Percentiles rank a stretch among this genome's conserved stretches.
These are phyloP conservation scores for Mortierella alpina DNA, from an alignment of 192 early-diverging fungal species.

Conservation along the genomic window DNA sequence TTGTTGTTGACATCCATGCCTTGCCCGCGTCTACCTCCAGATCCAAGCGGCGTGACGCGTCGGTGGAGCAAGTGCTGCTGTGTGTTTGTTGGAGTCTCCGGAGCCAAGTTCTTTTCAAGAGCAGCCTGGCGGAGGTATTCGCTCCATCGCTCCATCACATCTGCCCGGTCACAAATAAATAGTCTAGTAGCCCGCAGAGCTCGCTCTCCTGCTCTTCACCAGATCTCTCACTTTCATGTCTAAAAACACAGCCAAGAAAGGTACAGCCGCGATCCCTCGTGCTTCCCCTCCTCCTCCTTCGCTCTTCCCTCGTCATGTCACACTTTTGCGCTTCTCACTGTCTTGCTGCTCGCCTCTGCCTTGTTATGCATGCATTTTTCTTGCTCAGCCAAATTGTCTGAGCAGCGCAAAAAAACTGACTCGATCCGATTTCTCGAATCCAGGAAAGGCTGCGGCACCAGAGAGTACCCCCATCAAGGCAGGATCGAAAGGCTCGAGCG, in stretches of 20 bases:
- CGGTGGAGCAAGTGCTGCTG: too few relatives aligned
- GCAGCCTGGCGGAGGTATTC: too few relatives aligned
- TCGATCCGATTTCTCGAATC: background rate
- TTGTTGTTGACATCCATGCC: too few relatives aligned
- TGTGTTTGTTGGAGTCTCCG: too few relatives aligned
- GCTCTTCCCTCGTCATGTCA: background rate
- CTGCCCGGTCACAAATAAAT: too few relatives aligned
- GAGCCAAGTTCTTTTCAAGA: too few relatives aligned
- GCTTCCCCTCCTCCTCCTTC: background rate
- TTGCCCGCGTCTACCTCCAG: too few relatives aligned
- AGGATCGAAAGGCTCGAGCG: constrained; percentile 7
- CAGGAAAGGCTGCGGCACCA: constrained; percentile 12
- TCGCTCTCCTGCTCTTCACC: background rate
- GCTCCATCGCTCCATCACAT: too few relatives aligned
- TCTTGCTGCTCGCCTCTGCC: too few relatives aligned
- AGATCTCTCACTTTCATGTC: constrained; percentile 13
- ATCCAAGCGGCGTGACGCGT: too few relatives aligned
- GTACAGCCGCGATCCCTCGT: background rate
- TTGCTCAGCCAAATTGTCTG: background rate
- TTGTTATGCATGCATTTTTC: background rate
- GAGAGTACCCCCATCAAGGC: constrained; percentile 1
- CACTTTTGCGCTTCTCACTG: too few relatives aligned
- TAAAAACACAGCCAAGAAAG: constrained; percentile 30
- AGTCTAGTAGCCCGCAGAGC: constrained; percentile 4
- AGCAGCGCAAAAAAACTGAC: background rate